These are phyloP conservation scores for Bondarzewia mesenterica DNA, from an alignment of 1,284 basidiomycete species.

Conservation along the genomic window DNA sequence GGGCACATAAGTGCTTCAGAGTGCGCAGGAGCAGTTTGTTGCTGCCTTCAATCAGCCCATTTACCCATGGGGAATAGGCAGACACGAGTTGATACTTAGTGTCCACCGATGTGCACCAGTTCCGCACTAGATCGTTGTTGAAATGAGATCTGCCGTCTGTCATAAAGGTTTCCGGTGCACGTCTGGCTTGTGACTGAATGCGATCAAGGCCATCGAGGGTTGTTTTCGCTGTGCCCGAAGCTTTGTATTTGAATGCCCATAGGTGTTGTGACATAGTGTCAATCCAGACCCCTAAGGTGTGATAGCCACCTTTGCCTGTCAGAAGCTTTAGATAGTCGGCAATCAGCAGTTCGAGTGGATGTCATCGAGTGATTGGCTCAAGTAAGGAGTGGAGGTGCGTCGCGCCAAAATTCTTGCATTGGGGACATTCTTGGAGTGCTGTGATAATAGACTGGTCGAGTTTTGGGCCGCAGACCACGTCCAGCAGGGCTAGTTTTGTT, in stretches of 20 bases:
- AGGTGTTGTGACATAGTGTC: slow-evolving; percentile 20
- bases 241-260: slow-evolving; percentile 21
- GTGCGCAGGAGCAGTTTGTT: slow-evolving; percentile 24
- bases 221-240: slow-evolving; percentile 18
- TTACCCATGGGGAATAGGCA: slow-evolving; percentile 32
- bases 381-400: slow-evolving; percentile 22
- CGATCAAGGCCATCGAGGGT: slow-evolving; percentile 17
- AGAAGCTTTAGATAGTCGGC: slow-evolving; percentile 26
- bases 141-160: slow-evolving; percentile 31
- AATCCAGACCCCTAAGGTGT: slow-evolving; percentile 19
- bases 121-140: slow-evolving; percentile 22
- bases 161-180: slow-evolving; percentile 27
- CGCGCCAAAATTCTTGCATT: slow-evolving; percentile 22
- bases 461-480: slow-evolving; percentile 19
- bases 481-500: slow-evolving; percentile 19
- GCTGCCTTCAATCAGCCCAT: slow-evolving; percentile 25
- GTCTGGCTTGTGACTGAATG: slow-evolving; percentile 16
- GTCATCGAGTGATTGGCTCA: slow-evolving; percentile 25
- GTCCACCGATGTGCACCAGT: slow-evolving; percentile 19
- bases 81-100: slow-evolving; percentile 17
- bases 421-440: slow-evolving; percentile 21
- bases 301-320: slow-evolving; percentile 24
- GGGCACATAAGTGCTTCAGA: slow-evolving; percentile 24
- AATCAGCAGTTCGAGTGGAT: slow-evolving; percentile 27
- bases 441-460: slow-evolving; percentile 22